These are phyloP conservation scores for Oenanthe sinensis DNA, from an alignment of 129 eudicot species.

Conservation along the genomic window DNA sequence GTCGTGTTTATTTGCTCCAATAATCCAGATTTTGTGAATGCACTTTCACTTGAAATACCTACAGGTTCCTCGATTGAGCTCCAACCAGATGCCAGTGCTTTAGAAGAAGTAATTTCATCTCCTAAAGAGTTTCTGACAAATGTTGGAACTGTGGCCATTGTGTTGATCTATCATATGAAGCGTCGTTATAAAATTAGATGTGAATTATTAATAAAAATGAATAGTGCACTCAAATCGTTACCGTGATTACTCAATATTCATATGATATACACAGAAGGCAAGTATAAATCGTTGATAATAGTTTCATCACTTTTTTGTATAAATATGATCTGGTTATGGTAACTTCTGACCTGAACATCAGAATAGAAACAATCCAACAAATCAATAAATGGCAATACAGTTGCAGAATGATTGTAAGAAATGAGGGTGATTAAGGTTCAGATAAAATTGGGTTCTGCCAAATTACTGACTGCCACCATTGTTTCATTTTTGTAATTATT, in stretches of 20 bases:
- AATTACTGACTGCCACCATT: neutral
- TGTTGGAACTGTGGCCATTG: slow-evolving; percentile 45
- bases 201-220: neutral
- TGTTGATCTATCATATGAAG: slow-evolving; percentile 50
- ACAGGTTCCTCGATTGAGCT: slow-evolving; percentile 76
- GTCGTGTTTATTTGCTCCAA: slow-evolving; percentile 89
- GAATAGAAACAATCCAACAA: neutral
- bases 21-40: slow-evolving; percentile 50
- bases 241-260: neutral
- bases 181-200: slow-evolving; percentile 4
- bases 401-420: neutral
- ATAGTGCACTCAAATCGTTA: neutral
- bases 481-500: neutral
- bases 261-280: neutral
- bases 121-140: slow-evolving; percentile 34
- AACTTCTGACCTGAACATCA: neutral
- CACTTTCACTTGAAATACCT: slow-evolving; percentile 59
- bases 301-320: neutral
- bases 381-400: neutral
- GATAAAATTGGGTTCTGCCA: neutral
- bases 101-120: slow-evolving; percentile 33
- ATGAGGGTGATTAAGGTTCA: neutral
- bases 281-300: neutral
- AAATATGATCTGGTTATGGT: neutral
- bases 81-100: slow-evolving; percentile 49